phyloP scores from a whole-genome alignment of 495 filamentous ascomycete species.

The Aspergillus ellipticus region DNA sequence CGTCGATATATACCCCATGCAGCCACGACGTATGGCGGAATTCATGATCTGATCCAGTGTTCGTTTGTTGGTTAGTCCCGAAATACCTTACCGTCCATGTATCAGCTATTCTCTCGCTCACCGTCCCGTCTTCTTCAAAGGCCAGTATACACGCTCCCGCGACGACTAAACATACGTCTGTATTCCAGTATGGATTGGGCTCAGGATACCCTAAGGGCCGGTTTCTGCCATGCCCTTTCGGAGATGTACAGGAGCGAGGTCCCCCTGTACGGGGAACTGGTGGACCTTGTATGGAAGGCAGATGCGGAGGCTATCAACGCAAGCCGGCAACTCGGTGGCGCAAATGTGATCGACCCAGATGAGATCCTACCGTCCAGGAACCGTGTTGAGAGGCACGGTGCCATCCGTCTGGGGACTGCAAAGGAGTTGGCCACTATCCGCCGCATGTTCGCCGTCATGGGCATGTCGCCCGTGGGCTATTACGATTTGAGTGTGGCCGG shows the following conservation, averaged over 20 bases:
- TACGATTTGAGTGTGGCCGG: constrained; percentile 39
- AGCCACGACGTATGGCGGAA: not conserved
- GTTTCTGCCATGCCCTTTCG: constrained; percentile 35
- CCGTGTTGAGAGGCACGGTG: constrained; percentile 40
- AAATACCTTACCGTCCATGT: not conserved
- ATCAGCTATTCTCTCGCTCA: not conserved
- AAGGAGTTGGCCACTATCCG: constrained; percentile 35
- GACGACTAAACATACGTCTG: not conserved
- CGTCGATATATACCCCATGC: not conserved
- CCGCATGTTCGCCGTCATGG: constrained; percentile 39
- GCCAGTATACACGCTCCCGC: not conserved
- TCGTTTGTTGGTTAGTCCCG: not conserved
- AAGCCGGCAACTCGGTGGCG: constrained; percentile 7
- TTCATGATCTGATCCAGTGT: not conserved
- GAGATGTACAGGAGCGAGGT: constrained; percentile 41
- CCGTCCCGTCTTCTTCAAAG: not conserved
- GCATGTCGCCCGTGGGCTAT: constrained; percentile 43
- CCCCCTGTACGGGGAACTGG: constrained; percentile 35
- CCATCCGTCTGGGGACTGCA: constrained; percentile 39
- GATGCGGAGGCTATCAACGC: constrained; percentile 23
- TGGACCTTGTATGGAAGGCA: constrained; percentile 32
- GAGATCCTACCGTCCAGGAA: constrained; percentile 28
- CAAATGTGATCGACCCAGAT: constrained; percentile 18
- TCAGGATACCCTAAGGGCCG: constrained; percentile 27
- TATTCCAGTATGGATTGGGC: constrained; percentile 18